phyloP scores from a whole-genome alignment of 306 rosid genomes.

The Morella rubra region DNA sequence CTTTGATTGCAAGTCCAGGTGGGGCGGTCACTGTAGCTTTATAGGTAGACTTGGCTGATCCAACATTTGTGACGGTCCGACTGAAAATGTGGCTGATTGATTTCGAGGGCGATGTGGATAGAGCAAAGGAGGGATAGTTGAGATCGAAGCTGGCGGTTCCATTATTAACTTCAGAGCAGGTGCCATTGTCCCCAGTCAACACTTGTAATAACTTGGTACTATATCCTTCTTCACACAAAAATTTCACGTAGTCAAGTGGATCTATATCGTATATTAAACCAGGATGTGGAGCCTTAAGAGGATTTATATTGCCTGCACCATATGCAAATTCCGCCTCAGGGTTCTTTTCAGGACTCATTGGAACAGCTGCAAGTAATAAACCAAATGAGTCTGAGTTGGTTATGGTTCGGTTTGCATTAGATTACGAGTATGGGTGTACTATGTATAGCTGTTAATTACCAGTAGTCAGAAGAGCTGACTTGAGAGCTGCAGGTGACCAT shows the following conservation, averaged over 20 bases:
- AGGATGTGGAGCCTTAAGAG: slow-evolving; percentile 37
- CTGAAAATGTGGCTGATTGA: background rate
- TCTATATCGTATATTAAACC: slow-evolving; percentile 42
- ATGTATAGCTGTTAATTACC: background rate
- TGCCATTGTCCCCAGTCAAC: slow-evolving; percentile 10
- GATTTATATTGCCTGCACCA: slow-evolving; percentile 46
- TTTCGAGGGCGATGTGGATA: background rate
- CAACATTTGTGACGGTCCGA: slow-evolving; percentile 15
- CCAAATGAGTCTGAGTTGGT: background rate
- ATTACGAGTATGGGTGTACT: too few relatives aligned
- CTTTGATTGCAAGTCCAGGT: slow-evolving; percentile 22
- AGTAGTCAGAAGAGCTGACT: slow-evolving; percentile 15
- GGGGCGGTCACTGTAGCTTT: slow-evolving; percentile 15
- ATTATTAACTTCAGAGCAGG: background rate
- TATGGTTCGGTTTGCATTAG: background rate
- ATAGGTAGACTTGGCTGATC: slow-evolving; percentile 3
- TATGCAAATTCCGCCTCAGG: slow-evolving; percentile 46
- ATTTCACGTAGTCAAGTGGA: slow-evolving; percentile 31
- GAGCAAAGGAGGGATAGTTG: slow-evolving; percentile 55
- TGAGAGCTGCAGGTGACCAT: slow-evolving; percentile 17
- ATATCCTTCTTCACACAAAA: slow-evolving; percentile 44
- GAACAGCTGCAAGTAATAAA: slow-evolving; percentile 25
- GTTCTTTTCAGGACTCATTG: slow-evolving; percentile 30
- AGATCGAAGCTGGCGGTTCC: slow-evolving; percentile 16
- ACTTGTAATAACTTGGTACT: background rate